Evolutionary conservation across 179 eudicot species (phyloP), one percentile per base, ranked within the genome.

Genomic region (Spinacia oleracea): DNA sequence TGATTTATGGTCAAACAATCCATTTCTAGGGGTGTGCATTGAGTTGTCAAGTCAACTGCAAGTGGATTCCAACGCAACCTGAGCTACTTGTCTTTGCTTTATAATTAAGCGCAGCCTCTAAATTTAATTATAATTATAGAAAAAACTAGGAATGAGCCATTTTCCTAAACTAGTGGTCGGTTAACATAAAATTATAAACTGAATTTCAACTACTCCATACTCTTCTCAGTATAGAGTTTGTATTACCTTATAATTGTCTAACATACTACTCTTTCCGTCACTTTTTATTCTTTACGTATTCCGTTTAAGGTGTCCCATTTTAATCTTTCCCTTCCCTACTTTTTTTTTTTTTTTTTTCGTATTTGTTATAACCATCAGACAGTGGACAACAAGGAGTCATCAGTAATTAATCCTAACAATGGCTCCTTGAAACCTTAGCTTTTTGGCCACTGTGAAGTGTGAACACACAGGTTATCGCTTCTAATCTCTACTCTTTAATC

Each of bases 351-450:
- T n/a, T n/a, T n/a, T n/a, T n/a, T n/a, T n/a, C n/a, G n/a, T n/a
- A n/a, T n/a, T n/a, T n/a, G n/a, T n/a, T n/a, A n/a, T n/a, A n/a
- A n/a, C n/a, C n/a, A 27, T 72, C 27, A 40, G 73, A 72, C 29
- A 10, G 31, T 64, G 76, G 45, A 25, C 38, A 56, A 35, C 75
- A 34, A 80, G 20, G 42, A 76, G 55, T 70, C 76, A 45, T 40
- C 56, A 66, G 73, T 29, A 78, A 46, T 10, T 70, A 12, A 59
- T 78, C 81, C 68, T 65, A 74, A 62, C 45, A 42, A 79, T 79
- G 69, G 59, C 60, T 71, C 77, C 73, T 70, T 73, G 85, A 76
- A 75, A 79, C 72, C 79, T 75, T 60, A n/a, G 53, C 64, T 51
- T 78, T 74, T 74, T 80, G 60, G 48, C 70, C 9, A 66, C 51